Conservation (phyloP, 805 yeast species). For the Groenewaldozyma salmanticensis region DNA sequence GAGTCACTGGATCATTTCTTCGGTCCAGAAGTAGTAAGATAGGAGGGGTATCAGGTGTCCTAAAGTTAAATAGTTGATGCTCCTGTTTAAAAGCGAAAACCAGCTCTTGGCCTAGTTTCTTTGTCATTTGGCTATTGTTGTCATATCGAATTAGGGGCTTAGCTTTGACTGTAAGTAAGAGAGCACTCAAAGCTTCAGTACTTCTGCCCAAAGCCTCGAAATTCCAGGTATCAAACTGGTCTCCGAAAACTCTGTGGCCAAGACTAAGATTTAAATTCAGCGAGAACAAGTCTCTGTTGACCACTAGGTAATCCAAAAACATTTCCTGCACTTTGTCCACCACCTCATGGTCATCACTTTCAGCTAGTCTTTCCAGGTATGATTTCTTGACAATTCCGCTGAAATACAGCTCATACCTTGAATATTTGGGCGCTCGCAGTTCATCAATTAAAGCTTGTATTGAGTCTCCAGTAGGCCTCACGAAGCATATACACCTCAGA, state of each 20-base stretch:
- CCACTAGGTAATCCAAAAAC: constrained; percentile 71
- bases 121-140: constrained; percentile 51
- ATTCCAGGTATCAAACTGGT: constrained; percentile 35
- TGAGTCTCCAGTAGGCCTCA: constrained; percentile 62
- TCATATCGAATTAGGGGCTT: constrained; percentile 79
- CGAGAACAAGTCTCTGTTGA: constrained; percentile 63
- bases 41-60: constrained; percentile 58
- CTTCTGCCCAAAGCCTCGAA: constrained; percentile 35
- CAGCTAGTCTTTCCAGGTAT: constrained; percentile 79
- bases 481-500: constrained; percentile 67
- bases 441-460: constrained; percentile 55
- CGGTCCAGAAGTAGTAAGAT: constrained; percentile 70
- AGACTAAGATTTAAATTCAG: constrained; percentile 31
- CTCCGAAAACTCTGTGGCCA: constrained; percentile 26
- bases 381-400: constrained; percentile 66
- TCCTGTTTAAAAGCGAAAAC: constrained; percentile 27
- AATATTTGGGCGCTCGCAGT: constrained; percentile 67
- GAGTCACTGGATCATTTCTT: constrained; percentile 85
- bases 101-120: constrained; percentile 63
- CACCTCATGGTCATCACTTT: constrained; percentile 77
- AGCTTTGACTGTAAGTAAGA: constrained; percentile 60
- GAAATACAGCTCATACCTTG: constrained; percentile 65
- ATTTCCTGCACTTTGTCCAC: constrained; percentile 70
- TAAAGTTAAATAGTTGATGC: constrained; percentile 56
- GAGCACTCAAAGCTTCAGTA: constrained; percentile 39